These are phyloP conservation scores for Sarocladiaceae sp. DNA, from an alignment of 2,329 filamentous ascomycete species.

Conservation along the genomic window DNA sequence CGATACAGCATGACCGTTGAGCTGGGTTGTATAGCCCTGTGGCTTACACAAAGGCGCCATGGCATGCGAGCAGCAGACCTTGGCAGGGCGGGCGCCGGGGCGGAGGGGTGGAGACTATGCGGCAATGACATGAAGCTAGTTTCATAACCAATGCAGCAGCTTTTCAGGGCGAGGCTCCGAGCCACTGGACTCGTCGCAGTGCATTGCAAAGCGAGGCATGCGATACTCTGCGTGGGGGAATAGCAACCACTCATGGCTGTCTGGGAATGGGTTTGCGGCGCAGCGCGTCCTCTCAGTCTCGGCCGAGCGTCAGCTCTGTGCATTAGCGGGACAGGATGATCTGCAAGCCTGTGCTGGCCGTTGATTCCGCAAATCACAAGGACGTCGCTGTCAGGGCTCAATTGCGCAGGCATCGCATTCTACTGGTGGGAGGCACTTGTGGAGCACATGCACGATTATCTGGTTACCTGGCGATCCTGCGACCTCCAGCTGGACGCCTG, in stretches of 20 bases:
- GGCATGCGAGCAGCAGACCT: not conserved
- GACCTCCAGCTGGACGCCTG: no score
- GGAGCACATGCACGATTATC: not conserved
- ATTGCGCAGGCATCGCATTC: not conserved
- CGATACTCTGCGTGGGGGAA: no score
- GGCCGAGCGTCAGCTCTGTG: not conserved
- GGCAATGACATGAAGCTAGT: not conserved
- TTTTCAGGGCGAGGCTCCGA: not conserved
- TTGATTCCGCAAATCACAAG: not conserved
- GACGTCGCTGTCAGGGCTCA: not conserved
- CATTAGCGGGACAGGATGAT: not conserved
- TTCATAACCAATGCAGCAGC: not conserved
- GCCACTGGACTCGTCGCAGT: no score
- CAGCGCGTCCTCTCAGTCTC: not conserved
- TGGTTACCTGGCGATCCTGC: slow-evolving; percentile 2
- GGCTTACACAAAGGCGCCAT: not conserved
- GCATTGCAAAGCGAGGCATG: no score
- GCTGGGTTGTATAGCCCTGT: not conserved
- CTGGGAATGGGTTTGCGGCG: not conserved
- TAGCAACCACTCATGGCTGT: not conserved
- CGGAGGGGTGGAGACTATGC: not conserved
- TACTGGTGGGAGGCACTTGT: not conserved
- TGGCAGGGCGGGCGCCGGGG: not conserved
- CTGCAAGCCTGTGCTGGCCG: not conserved
- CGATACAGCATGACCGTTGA: not conserved